Evolutionary conservation across 2,329 filamentous ascomycete species (phyloP).

Genomic region (Chaetomiaceae sp.): DNA sequence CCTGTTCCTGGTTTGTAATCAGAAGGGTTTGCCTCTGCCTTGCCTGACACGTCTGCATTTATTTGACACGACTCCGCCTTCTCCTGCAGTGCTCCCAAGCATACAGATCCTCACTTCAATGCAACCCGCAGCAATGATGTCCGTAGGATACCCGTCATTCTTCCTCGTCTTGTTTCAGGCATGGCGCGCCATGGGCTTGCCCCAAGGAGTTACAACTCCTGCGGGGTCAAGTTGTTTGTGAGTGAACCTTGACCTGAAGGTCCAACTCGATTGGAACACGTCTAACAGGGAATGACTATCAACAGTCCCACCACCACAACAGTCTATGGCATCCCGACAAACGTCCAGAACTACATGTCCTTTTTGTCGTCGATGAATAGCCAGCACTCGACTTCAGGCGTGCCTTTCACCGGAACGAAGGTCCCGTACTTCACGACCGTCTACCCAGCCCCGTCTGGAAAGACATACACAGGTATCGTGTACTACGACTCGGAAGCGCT

Average conservation of each 20-base stretch:
- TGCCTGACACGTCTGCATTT: neutral
- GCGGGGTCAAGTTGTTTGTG: neutral
- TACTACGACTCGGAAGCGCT: slow-evolving; percentile 6
- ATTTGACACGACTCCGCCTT: neutral
- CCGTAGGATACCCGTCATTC: neutral
- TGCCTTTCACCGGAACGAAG: slow-evolving; percentile 1
- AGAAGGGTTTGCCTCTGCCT: too few species aligned
- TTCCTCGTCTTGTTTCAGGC: neutral
- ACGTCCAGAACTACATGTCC: neutral
- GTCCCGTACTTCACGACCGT: slow-evolving; percentile 4
- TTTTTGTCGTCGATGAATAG: slow-evolving; percentile 5
- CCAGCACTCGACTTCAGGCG: slow-evolving; percentile 4
- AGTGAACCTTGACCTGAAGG: neutral
- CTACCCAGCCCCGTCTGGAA: neutral
- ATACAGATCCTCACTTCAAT: too few species aligned
- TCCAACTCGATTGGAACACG: neutral
- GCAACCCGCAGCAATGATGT: neutral
- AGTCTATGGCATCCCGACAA: neutral
- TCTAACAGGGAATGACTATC: neutral
- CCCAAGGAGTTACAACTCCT: neutral
- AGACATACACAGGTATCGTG: neutral
- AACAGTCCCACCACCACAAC: neutral
- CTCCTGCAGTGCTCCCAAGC: neutral
- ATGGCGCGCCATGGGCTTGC: neutral
- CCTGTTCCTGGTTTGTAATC: too few species aligned